Conservation (phyloP, 108 stramenopile genomes). For the Nitzschia sp. region DNA sequence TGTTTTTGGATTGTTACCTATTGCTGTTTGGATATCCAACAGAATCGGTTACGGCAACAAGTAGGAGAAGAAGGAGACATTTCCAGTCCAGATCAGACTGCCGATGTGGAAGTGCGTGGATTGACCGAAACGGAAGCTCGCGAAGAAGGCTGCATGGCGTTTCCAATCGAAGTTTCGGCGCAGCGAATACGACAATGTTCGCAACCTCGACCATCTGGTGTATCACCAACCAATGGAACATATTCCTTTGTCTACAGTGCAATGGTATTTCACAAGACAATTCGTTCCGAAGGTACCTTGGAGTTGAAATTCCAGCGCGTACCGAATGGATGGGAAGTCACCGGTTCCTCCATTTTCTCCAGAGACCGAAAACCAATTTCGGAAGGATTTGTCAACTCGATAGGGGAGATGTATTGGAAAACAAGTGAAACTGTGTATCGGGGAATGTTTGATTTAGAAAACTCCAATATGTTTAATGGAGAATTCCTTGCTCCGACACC, state of each 20-base stretch:
- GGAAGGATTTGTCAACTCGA: conserved; percentile 24
- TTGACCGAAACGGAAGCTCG: neutral
- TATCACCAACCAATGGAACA: conserved; percentile 14
- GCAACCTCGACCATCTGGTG: neutral
- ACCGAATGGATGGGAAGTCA: conserved; percentile 17
- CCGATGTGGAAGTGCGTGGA: neutral
- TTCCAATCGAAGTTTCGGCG: conserved; percentile 4
- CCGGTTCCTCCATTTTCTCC: conserved; percentile 2
- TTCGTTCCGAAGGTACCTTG: conserved; percentile 14
- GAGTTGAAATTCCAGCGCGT: conserved; percentile 1
- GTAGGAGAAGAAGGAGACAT: neutral
- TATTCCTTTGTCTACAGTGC: conserved; percentile 8
- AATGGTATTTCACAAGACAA: conserved; percentile 4
- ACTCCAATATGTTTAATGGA: conserved; percentile 12
- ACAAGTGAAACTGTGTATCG: conserved; percentile 1
- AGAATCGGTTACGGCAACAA: neutral
- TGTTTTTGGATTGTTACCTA: conserved; percentile 5
- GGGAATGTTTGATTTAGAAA: conserved; percentile 13
- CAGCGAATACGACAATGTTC: conserved; percentile 2
- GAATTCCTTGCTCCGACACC: conserved; percentile 1
- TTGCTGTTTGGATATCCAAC: neutral
- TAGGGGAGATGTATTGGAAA: conserved; percentile 22
- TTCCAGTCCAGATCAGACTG: neutral
- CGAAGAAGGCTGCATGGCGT: conserved; percentile 2
- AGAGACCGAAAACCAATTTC: neutral